Evolutionary conservation across 805 yeast genomes (phyloP).

Genomic region (Ogataea pini): DNA sequence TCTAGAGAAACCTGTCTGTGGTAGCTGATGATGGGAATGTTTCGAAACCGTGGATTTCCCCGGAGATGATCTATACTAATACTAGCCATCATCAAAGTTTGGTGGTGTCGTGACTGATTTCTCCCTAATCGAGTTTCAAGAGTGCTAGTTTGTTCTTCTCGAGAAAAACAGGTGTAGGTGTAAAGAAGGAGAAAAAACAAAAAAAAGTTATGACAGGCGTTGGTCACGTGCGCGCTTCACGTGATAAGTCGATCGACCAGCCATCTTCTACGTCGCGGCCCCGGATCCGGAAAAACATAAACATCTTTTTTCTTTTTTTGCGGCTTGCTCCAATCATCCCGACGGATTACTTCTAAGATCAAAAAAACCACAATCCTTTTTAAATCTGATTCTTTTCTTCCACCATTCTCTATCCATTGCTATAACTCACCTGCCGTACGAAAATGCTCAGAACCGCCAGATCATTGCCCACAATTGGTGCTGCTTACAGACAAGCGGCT

Average conservation of each 20-base stretch:
- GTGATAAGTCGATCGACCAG: not conserved
- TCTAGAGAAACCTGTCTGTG: not conserved
- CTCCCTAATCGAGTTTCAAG: too few relatives aligned
- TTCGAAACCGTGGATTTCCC: slow-evolving; percentile 13
- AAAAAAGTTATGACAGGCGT: not conserved
- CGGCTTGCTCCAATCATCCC: slow-evolving; percentile 1
- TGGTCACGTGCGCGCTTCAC: too few relatives aligned
- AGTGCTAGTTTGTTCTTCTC: too few relatives aligned
- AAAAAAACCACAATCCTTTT: not conserved
- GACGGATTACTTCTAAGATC: not conserved
- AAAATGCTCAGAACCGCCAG: slow-evolving; percentile 36
- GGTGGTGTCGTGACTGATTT: not conserved
- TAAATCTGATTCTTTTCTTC: not conserved
- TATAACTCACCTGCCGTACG: too few relatives aligned
- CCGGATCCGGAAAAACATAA: slow-evolving; percentile 12
- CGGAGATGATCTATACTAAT: slow-evolving; percentile 1
- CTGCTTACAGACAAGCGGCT: slow-evolving; percentile 30
- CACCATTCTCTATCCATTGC: not conserved
- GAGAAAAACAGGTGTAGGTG: not conserved
- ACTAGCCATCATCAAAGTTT: not conserved
- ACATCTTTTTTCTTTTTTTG: slow-evolving; percentile 4
- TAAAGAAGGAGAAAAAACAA: not conserved
- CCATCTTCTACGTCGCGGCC: too few relatives aligned
- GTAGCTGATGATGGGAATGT: slow-evolving; percentile 21
- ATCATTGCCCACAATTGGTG: slow-evolving; percentile 36